Percentiles rank a stretch among this genome's conserved stretches.
Conservation (phyloP, 176 grass and related monocot species). For the Pontederia paniculata region DNA sequence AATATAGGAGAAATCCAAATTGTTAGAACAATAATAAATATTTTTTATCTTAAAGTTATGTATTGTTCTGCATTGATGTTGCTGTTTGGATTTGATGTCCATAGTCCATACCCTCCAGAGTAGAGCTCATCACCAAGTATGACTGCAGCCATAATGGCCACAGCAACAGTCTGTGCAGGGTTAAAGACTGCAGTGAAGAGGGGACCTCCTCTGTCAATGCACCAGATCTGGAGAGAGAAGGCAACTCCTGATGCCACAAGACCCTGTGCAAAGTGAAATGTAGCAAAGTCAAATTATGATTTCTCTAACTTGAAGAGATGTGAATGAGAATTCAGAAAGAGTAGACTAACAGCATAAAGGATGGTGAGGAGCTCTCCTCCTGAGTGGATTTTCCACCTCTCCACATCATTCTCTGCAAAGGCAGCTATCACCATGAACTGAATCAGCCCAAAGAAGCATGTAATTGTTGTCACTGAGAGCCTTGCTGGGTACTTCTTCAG, state of each 20-base stretch:
- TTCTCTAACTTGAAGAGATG: neutral
- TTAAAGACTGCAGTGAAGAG: slow-evolving; percentile 61
- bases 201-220: slow-evolving; percentile 60
- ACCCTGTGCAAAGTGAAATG: slow-evolving; percentile 28
- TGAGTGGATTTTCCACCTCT: slow-evolving; percentile 72
- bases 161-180: slow-evolving; percentile 51
- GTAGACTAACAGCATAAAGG: slow-evolving; percentile 60
- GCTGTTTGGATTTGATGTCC: neutral
- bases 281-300: neutral
- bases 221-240: slow-evolving; percentile 67
- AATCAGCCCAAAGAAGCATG: slow-evolving; percentile 67
- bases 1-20: neutral
- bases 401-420: slow-evolving; percentile 59
- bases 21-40: neutral
- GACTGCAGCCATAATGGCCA: slow-evolving; percentile 41
- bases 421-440: slow-evolving; percentile 69
- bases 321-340: no score
- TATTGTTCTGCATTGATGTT: no score
- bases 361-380: slow-evolving; percentile 70
- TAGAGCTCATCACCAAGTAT: slow-evolving; percentile 58
- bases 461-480: slow-evolving; percentile 61
- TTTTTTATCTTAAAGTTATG: no score
- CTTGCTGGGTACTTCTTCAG: slow-evolving; percentile 80
- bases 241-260: slow-evolving; percentile 51
- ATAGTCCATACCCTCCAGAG: slow-evolving; percentile 48